Conservation (phyloP, 768 basidiomycete genomes). For the Glaciozyma martinii region DNA sequence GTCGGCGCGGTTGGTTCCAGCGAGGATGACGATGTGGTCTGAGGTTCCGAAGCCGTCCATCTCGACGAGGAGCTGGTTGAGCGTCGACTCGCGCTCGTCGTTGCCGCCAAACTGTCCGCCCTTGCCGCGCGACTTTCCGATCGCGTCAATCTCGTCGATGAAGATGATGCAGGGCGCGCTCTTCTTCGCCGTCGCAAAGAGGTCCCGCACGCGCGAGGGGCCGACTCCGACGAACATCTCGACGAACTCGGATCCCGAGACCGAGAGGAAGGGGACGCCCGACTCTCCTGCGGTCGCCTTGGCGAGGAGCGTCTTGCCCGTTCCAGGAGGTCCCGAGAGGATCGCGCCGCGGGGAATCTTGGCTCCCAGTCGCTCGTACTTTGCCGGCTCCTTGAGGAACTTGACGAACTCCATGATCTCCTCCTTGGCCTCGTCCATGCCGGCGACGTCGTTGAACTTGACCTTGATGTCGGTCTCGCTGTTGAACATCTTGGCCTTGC, state of each 20-base stretch:
- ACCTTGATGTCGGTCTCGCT: conserved; percentile 85
- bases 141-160: conserved; percentile 98
- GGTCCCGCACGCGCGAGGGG: conserved; percentile 89
- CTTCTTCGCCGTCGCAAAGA: conserved; percentile 95
- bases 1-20: conserved; percentile 94
- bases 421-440: conserved; percentile 99
- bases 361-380: conserved; percentile 91
- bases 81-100: conserved; percentile 93
- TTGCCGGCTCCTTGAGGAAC: conserved; percentile 88
- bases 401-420: conserved; percentile 99
- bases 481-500: conserved; percentile 87
- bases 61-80: conserved; percentile 95
- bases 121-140: conserved; percentile 83
- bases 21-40: conserved; percentile 90
- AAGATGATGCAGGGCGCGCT: conserved; percentile 98
- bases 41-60: conserved; percentile 99
- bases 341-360: conserved; percentile 96
- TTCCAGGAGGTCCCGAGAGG: conserved; percentile 90
- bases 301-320: conserved; percentile 93
- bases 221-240: conserved; percentile 99
- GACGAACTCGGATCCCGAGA: conserved; percentile 97
- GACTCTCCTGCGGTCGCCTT: conserved; percentile 99
- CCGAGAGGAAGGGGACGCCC: conserved; percentile 92
- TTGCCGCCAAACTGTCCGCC: conserved; percentile 78
- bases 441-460: conserved; percentile 93